Evolutionary conservation across 1,284 basidiomycete species (phyloP).

Genomic region (Microbotryum lychnidis-dioicae): DNA sequence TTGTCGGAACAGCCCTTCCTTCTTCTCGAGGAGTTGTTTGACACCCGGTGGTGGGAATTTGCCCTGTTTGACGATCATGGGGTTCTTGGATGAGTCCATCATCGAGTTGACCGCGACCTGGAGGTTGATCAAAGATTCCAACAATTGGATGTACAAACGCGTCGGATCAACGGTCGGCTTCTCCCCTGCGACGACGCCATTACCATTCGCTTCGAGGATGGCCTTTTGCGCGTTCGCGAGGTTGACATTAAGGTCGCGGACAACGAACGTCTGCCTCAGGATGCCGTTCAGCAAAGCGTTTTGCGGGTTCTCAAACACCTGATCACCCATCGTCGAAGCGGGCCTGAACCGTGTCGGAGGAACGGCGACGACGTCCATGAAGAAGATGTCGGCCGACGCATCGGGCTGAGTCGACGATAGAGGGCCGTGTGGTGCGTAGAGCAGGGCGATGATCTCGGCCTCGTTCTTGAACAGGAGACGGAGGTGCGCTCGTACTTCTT

Average conservation of each 20-base stretch:
- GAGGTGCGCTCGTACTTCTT: slow-evolving; percentile 89
- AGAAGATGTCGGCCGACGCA: slow-evolving; percentile 85
- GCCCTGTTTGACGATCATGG: slow-evolving; percentile 70
- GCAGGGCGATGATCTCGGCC: slow-evolving; percentile 65
- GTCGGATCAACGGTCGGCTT: slow-evolving; percentile 44
- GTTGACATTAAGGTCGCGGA: slow-evolving; percentile 68
- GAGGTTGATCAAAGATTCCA: slow-evolving; percentile 78
- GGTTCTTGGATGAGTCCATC: slow-evolving; percentile 96
- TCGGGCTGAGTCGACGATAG: slow-evolving; percentile 52
- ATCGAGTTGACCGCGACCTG: slow-evolving; percentile 96
- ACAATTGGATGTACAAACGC: slow-evolving; percentile 59
- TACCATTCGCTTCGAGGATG: slow-evolving; percentile 27
- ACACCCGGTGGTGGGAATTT: slow-evolving; percentile 89
- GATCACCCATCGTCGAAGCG: slow-evolving; percentile 83
- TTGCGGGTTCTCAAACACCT: slow-evolving; percentile 90
- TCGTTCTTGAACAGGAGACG: slow-evolving; percentile 83
- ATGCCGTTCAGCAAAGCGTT: slow-evolving; percentile 87
- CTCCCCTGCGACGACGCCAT: slow-evolving; percentile 24
- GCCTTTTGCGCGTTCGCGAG: slow-evolving; percentile 58
- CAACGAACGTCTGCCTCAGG: slow-evolving; percentile 58
- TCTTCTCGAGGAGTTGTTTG: slow-evolving; percentile 97
- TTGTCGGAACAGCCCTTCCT: slow-evolving; percentile 96
- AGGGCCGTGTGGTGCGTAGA: slow-evolving; percentile 88
- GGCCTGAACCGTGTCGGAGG: slow-evolving; percentile 94
- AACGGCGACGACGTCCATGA: slow-evolving; percentile 85